Evolutionary conservation across 176 grass and related monocot species (phyloP).

Genomic region (Aegilops sharonensis): DNA sequence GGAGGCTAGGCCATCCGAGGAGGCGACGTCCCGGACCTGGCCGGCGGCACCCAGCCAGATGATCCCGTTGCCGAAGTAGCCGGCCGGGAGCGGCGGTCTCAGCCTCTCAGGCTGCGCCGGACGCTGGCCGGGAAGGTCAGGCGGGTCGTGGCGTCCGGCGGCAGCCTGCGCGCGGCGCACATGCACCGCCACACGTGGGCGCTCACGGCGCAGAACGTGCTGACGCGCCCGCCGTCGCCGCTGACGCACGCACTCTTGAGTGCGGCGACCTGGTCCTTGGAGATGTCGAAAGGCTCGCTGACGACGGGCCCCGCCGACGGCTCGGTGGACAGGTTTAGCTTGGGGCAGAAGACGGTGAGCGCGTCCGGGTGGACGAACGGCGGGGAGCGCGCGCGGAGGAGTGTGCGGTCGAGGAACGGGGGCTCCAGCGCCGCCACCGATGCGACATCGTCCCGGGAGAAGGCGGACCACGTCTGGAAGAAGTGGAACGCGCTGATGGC

Average conservation of each 20-base stretch:
- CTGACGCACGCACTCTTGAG: not conserved
- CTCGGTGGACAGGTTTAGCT: not conserved
- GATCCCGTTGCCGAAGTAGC: not conserved
- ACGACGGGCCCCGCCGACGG: not conserved
- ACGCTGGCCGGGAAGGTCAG: not conserved
- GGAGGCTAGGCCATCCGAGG: not conserved
- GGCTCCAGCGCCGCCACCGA: not conserved
- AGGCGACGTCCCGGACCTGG: conserved; percentile 2
- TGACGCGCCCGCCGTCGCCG: not conserved
- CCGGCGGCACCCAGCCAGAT: not conserved
- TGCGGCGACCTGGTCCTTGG: conserved; percentile 17
- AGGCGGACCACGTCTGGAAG: conserved; percentile 33
- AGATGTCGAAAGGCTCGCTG: not conserved
- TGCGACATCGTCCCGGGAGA: not conserved
- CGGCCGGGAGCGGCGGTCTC: not conserved
- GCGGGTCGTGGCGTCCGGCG: not conserved
- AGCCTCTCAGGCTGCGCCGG: not conserved
- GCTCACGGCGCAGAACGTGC: conserved; percentile 41
- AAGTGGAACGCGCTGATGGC: conserved; percentile 32
- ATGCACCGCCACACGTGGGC: conserved; percentile 47
- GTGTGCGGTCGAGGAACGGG: conserved; percentile 39
- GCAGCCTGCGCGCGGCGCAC: conserved; percentile 35
- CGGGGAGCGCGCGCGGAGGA: conserved; percentile 37
- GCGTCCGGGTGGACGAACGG: conserved; percentile 26
- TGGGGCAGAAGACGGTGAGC: conserved; percentile 28